These are phyloP conservation scores for Lipomyces sp. DNA, from an alignment of 805 yeast genomes.

Conservation along the genomic window DNA sequence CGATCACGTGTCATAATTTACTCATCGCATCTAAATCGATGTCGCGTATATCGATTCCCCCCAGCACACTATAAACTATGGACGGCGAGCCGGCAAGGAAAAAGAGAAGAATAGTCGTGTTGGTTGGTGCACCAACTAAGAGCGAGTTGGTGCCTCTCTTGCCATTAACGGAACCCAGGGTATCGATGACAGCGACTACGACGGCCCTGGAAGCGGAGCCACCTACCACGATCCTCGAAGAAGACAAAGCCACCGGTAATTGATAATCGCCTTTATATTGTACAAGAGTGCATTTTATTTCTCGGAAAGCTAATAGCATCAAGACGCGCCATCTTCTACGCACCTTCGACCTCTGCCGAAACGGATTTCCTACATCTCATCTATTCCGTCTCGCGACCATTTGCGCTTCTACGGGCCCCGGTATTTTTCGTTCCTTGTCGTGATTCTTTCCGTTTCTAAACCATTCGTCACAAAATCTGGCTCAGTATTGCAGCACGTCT, in stretches of 20 bases:
- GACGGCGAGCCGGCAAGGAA: neutral
- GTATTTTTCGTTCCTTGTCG: conserved; percentile 11
- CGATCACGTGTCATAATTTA: too few species aligned
- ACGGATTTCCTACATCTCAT: conserved; percentile 6
- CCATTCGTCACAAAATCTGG: conserved; percentile 1
- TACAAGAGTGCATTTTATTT: too few species aligned
- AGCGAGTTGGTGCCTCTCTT: neutral
- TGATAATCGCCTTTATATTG: too few species aligned
- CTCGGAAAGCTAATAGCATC: too few species aligned
- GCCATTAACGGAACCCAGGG: neutral
- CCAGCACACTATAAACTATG: too few species aligned
- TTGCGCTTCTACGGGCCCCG: conserved; percentile 5
- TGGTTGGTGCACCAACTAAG: conserved; percentile 10
- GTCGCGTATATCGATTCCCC: too few species aligned
- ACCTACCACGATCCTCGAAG: neutral
- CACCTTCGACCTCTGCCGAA: neutral
- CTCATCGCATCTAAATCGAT: too few species aligned
- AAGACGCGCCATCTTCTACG: too few species aligned
- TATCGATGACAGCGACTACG: neutral
- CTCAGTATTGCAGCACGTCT: neutral
- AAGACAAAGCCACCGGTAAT: too few species aligned
- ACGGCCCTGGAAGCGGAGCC: neutral
- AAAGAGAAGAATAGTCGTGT: conserved; percentile 1
- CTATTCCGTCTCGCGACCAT: conserved; percentile 5
- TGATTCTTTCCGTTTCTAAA: conserved; percentile 4